phyloP scores from a whole-genome alignment of 2,329 filamentous ascomycete genomes.

The Bipolaris zeicola region DNA sequence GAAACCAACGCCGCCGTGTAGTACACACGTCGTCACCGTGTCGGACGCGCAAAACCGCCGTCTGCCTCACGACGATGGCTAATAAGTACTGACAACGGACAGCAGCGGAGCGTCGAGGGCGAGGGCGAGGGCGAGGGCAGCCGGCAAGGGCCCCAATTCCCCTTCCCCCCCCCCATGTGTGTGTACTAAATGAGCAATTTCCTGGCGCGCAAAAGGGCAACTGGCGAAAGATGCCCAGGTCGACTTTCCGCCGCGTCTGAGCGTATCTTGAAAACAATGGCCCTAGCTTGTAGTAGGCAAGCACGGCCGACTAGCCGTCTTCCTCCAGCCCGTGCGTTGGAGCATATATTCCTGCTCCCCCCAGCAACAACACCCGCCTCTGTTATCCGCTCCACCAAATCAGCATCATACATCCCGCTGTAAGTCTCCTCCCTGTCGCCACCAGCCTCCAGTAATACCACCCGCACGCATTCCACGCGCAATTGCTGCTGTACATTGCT shows the following conservation, averaged over 20 bases:
- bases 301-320: conserved; percentile 22
- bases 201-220: conserved; percentile 10
- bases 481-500: conserved; percentile 2
- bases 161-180: conserved; percentile 1
- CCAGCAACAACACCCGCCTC: conserved; percentile 22
- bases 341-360: conserved; percentile 25
- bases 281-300: conserved; percentile 21
- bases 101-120: background rate
- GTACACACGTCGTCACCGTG: background rate
- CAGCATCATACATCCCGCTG: conserved; percentile 24
- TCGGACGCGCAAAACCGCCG: background rate
- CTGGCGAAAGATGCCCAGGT: conserved; percentile 5
- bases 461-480: conserved; percentile 15
- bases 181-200: conserved; percentile 27
- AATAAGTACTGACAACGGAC: background rate
- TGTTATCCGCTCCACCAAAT: conserved; percentile 13
- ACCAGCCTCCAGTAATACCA: background rate
- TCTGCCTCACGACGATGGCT: conserved; percentile 1
- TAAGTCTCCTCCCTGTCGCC: conserved; percentile 11
- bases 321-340: conserved; percentile 18
- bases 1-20: conserved; percentile 19
- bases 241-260: conserved; percentile 24
- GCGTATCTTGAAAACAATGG: conserved; percentile 30
- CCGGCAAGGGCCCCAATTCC: conserved; percentile 9
- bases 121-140: background rate